Conservation (phyloP, 164 flowering plant species). For the Vitis labrusca region DNA sequence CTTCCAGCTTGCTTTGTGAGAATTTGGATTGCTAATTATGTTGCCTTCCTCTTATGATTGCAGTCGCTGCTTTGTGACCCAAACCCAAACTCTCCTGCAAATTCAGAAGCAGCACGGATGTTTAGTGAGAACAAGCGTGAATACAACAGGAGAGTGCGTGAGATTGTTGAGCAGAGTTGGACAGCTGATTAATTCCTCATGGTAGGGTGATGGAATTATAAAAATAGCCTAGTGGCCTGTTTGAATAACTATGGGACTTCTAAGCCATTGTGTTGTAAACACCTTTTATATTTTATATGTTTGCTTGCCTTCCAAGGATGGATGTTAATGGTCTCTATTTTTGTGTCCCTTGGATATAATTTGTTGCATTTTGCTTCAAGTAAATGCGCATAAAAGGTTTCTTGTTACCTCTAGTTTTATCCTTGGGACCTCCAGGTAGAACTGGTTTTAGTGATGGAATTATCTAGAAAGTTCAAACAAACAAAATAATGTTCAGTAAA, state of each 20-base stretch:
- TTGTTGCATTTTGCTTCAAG: neutral
- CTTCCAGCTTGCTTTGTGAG: neutral
- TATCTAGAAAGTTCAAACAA: too few relatives aligned
- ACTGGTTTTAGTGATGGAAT: neutral
- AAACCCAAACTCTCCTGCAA: slow-evolving; percentile 91
- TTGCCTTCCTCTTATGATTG: slow-evolving; percentile 3
- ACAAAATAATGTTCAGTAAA: too few relatives aligned
- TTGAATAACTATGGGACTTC: slow-evolving; percentile 10
- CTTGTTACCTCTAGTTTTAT: neutral
- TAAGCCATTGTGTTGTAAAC: slow-evolving; percentile 18
- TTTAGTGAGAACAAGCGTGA: slow-evolving; percentile 89
- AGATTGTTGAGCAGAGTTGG: slow-evolving; percentile 95
- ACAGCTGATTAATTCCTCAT: slow-evolving; percentile 61
- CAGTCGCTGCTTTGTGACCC: slow-evolving; percentile 92
- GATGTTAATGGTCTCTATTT: neutral
- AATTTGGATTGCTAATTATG: too few relatives aligned
- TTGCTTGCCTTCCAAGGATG: slow-evolving; percentile 14
- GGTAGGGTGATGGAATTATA: slow-evolving; percentile 5
- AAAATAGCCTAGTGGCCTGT: slow-evolving; percentile 7
- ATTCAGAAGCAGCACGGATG: slow-evolving; percentile 90
- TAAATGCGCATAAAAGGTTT: neutral
- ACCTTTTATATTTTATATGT: slow-evolving; percentile 12
- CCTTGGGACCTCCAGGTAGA: neutral
- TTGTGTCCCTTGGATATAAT: neutral
- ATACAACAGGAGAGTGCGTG: slow-evolving; percentile 78